phyloP scores from a whole-genome alignment of 805 yeast genomes.

The Schwanniomyces sp. region DNA sequence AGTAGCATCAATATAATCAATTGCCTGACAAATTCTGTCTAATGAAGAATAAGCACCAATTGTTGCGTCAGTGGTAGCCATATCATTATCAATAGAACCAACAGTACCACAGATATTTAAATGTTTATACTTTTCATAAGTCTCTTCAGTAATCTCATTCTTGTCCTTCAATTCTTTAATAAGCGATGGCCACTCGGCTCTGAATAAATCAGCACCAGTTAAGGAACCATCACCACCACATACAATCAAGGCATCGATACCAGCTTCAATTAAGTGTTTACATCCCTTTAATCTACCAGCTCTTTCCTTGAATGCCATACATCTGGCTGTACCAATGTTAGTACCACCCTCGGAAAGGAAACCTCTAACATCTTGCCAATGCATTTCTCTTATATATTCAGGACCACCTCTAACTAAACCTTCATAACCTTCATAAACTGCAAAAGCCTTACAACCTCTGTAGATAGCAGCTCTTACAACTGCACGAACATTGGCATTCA shows the following conservation, averaged over 20 bases:
- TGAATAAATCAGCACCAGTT: slow-evolving; percentile 94
- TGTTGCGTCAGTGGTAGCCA: slow-evolving; percentile 95
- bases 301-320: slow-evolving; percentile 80
- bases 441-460: slow-evolving; percentile 86
- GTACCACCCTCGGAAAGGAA: slow-evolving; percentile 94
- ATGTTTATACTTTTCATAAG: slow-evolving; percentile 61
- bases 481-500: slow-evolving; percentile 95
- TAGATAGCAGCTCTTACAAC: slow-evolving; percentile 90
- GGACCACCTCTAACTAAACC: slow-evolving; percentile 90
- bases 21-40: slow-evolving; percentile 89
- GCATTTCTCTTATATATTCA: slow-evolving; percentile 66
- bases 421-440: slow-evolving; percentile 91
- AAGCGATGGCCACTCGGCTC: slow-evolving; percentile 92
- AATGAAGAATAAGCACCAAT: slow-evolving; percentile 95
- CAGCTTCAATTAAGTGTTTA: slow-evolving; percentile 76
- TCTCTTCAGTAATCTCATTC: slow-evolving; percentile 56
- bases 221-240: slow-evolving; percentile 99
- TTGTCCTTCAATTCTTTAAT: slow-evolving; percentile 65
- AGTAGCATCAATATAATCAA: slow-evolving; percentile 96
- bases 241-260: slow-evolving; percentile 92
- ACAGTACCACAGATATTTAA: slow-evolving; percentile 91
- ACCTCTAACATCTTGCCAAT: slow-evolving; percentile 95
- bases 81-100: slow-evolving; percentile 97
- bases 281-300: slow-evolving; percentile 84
- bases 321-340: slow-evolving; percentile 93